Conservation (phyloP, 805 yeast species). For the Kluyveromyces wickerhamii region DNA sequence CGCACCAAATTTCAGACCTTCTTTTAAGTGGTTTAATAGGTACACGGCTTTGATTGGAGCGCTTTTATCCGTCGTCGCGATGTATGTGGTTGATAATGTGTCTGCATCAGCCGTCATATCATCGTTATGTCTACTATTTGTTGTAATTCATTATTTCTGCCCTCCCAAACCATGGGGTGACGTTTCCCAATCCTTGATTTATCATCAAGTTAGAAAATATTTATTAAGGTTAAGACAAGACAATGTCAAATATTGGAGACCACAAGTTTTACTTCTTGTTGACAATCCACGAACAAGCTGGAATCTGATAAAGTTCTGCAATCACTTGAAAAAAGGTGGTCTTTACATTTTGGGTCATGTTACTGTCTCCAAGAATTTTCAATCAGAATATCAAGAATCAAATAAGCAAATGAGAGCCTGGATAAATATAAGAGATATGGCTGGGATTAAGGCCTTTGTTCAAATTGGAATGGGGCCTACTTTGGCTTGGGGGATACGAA, state of each 20-base stretch:
- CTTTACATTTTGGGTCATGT: conserved; percentile 90
- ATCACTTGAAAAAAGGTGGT: conserved; percentile 93
- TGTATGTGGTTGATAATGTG: conserved; percentile 90
- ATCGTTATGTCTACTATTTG: conserved; percentile 55
- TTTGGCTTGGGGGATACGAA: conserved; percentile 91
- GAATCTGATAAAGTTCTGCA: conserved; percentile 88
- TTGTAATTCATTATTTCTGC: conserved; percentile 78
- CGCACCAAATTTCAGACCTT: conserved; percentile 98
- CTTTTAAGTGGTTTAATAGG: conserved; percentile 79
- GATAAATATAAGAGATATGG: conserved; percentile 70
- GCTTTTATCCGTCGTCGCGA: conserved; percentile 61
- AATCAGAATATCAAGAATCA: conserved; percentile 58
- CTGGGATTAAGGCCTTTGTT: conserved; percentile 84
- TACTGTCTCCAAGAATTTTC: conserved; percentile 49
- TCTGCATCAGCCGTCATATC: conserved; percentile 74
- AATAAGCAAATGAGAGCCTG: conserved; percentile 71
- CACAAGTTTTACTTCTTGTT: conserved; percentile 80
- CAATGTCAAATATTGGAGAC: conserved; percentile 97
- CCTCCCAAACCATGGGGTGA: conserved; percentile 99
- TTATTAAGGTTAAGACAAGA: conserved; percentile 69
- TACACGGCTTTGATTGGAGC: conserved; percentile 78
- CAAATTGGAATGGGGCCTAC: conserved; percentile 85
- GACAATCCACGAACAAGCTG: conserved; percentile 91
- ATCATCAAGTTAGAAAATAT: conserved; percentile 94
- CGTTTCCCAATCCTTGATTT: conserved; percentile 88